These are phyloP conservation scores for Thelonectria rubi DNA, from an alignment of 2,329 filamentous ascomycete genomes.

Conservation along the genomic window DNA sequence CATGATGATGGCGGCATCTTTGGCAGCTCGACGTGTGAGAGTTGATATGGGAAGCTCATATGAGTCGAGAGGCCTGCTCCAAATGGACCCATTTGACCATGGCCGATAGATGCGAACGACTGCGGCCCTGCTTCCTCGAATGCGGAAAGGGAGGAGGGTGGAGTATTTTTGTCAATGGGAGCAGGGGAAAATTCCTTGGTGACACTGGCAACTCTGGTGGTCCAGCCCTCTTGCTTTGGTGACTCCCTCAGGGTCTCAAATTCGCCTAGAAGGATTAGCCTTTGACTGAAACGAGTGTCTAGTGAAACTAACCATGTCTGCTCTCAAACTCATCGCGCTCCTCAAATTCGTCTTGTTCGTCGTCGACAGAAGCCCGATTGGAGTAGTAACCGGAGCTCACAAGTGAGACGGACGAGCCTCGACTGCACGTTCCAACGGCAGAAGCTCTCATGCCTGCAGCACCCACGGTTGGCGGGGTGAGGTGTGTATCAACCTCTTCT, in stretches of 20 bases:
- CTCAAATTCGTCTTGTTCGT: slow-evolving; percentile 21
- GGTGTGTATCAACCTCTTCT: neutral
- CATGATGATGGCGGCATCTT: slow-evolving; percentile 7
- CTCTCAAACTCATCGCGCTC: slow-evolving; percentile 38
- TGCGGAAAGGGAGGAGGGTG: neutral
- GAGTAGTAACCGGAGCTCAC: neutral
- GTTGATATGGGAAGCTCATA: neutral
- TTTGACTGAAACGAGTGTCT: neutral
- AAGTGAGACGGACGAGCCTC: neutral
- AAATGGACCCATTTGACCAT: neutral
- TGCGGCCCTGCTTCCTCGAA: neutral
- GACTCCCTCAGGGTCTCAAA: slow-evolving; percentile 2
- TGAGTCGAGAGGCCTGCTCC: neutral
- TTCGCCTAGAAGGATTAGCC: slow-evolving; percentile 30
- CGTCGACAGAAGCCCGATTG: neutral
- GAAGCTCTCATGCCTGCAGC: neutral
- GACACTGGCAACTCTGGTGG: neutral
- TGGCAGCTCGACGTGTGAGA: slow-evolving; percentile 18
- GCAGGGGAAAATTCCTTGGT: neutral
- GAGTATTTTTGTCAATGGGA: neutral
- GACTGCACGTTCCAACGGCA: neutral
- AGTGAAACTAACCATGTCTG: slow-evolving; percentile 24
- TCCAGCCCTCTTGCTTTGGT: neutral
- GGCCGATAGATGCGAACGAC: neutral
- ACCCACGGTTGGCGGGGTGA: neutral